Conservation (phyloP, 2,329 filamentous ascomycete species). For the Botrytis tulipae region DNA sequence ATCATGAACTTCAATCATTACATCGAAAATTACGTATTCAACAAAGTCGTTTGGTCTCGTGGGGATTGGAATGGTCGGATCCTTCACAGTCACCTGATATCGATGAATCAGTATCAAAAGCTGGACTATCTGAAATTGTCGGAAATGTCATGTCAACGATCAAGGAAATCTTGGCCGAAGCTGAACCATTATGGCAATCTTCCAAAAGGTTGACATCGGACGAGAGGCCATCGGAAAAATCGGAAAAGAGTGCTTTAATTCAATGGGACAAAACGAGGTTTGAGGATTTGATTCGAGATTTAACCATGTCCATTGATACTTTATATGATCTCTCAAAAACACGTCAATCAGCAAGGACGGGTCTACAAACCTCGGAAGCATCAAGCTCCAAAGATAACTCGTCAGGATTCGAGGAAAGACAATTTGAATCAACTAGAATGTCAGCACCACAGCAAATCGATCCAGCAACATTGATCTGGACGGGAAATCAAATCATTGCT, state of each 20-base stretch:
- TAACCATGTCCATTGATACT: conserved; percentile 76
- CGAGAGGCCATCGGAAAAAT: conserved; percentile 34
- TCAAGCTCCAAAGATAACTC: conserved; percentile 25
- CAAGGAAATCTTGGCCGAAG: conserved; percentile 75
- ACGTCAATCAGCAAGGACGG: conserved; percentile 45
- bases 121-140: conserved; percentile 73
- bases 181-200: conserved; percentile 67
- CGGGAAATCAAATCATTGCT: conserved; percentile 32
- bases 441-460: conserved; percentile 61
- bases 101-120: conserved; percentile 67
- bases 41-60: conserved; percentile 68
- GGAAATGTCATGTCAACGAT: conserved; percentile 78
- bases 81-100: conserved; percentile 67
- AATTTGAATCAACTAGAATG: conserved; percentile 59
- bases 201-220: conserved; percentile 47
- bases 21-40: conserved; percentile 78
- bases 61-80: conserved; percentile 81
- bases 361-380: conserved; percentile 28
- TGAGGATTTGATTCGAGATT: conserved; percentile 69
- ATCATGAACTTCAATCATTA: conserved; percentile 68
- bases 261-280: conserved; percentile 71
- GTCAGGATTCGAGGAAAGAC: conserved; percentile 38
- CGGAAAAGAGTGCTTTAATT: conserved; percentile 54
- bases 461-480: conserved; percentile 50
- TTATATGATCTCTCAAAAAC: conserved; percentile 74